phyloP scores from a whole-genome alignment of 257 asterid species.

The Solanum boliviense region DNA sequence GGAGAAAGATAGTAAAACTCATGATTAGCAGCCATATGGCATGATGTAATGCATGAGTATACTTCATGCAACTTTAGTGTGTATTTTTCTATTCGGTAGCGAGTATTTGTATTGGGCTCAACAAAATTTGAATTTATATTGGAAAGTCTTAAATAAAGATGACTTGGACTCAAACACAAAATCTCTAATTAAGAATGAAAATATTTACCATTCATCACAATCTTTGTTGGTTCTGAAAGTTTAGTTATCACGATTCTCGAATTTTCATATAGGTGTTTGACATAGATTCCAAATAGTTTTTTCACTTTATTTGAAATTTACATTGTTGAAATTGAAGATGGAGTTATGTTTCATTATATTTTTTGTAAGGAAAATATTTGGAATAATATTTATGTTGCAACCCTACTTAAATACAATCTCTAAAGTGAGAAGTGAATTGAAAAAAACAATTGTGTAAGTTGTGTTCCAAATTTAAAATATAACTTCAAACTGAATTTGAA shows the following conservation, averaged over 20 bases:
- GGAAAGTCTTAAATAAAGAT: no score
- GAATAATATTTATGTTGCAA: background rate
- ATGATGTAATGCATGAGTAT: background rate
- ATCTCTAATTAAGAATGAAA: no score
- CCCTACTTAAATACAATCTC: background rate
- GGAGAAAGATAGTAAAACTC: background rate
- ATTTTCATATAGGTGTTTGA: background rate
- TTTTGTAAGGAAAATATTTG: background rate
- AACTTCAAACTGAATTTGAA: background rate
- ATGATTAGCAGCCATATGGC: background rate
- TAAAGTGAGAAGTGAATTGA: background rate
- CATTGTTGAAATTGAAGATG: no score
- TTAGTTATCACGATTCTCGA: fast-evolving
- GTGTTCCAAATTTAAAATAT: background rate
- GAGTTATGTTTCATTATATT: background rate
- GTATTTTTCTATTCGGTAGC: background rate
- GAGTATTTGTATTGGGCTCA: no score
- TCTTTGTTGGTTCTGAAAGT: background rate
- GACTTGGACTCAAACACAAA: background rate
- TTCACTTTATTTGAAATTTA: background rate
- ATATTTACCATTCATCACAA: background rate
- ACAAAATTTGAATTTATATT: fast-evolving
- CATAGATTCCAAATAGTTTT: background rate
- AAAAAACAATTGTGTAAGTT: no score
- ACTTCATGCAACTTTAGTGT: background rate